These are phyloP conservation scores for Poterioochromonas sp. DNA, from an alignment of 352 stramenopile genomes.

Conservation along the genomic window DNA sequence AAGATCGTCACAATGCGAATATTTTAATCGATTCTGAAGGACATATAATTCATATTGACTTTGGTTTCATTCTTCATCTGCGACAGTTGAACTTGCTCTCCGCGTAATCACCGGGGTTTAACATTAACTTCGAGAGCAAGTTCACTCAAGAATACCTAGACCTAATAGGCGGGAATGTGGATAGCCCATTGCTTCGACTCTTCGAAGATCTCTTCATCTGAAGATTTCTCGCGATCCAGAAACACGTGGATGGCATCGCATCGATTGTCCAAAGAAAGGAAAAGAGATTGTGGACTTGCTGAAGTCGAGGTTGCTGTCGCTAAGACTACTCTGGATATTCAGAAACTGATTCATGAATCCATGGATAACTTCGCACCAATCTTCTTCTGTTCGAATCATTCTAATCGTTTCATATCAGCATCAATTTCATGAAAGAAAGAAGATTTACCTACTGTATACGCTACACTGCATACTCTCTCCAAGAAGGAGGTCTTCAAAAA, in stretches of 20 bases:
- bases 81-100: background rate
- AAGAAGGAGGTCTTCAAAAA: too few species aligned
- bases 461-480: too few species aligned
- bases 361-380: too few species aligned
- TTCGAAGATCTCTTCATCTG: slow-evolving; percentile 32
- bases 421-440: too few species aligned
- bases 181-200: background rate
- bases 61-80: slow-evolving; percentile 89
- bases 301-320: too few species aligned
- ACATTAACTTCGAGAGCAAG: slow-evolving; percentile 92
- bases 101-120: slow-evolving; percentile 58
- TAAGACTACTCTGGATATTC: too few species aligned
- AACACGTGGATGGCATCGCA: background rate
- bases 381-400: too few species aligned
- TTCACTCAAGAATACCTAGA: slow-evolving; percentile 94
- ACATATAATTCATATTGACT: slow-evolving; percentile 95
- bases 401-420: too few species aligned
- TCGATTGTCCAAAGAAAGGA: slow-evolving; percentile 12
- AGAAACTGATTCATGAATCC: too few species aligned
- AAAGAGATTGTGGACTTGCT: too few species aligned
- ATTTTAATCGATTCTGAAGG: slow-evolving; percentile 90
- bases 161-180: slow-evolving; percentile 64
- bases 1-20: slow-evolving; percentile 92
- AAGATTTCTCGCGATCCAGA: slow-evolving; percentile 16
- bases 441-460: too few species aligned